Base-by-base conservation (phyloP, 2,329 filamentous ascomycete genomes). In the Penicillium sp. region DNA sequence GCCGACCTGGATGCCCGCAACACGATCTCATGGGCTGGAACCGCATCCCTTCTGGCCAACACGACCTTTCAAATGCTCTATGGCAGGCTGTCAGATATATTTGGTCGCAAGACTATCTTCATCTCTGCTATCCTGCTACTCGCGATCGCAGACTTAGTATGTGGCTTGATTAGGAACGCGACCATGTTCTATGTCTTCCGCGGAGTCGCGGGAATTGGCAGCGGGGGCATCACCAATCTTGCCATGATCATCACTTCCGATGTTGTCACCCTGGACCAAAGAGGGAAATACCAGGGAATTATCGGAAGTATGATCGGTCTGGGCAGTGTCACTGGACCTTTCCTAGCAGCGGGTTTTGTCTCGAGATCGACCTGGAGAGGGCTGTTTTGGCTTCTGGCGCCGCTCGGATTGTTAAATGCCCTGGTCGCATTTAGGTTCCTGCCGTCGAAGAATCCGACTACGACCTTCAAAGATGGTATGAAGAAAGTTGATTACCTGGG, bases 1-100 rank as follows among this genome's bases (percentile, higher is more conserved):
- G 60, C 68, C 42, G 76, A 81, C 52, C 71, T 79, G 36, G 57
- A 75, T 52, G 73, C 72, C 4, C 67, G 65, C 45, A 60, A 67
- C 33, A 66, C 66, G 4, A 83, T 84, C 47, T 88, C 88, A 64
- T 89, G 85, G 86, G 80, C 83, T 12, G 86, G 85, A 1, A 88
- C 85, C 4, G 82, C 82, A 16, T 89, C 87, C 59, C 75, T 89
- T 2, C 76, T 89, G 1, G 81, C 84, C 2, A 83, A 81, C 49
- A 85, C 84, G 0, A 79, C 81, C 13, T 86, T 85, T 56, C 82
- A 84, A 61, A 81, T 85, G 54, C 74, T 87, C 1, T 85, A 85
- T 64, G 83, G 84, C 16, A 76, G 82, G 0, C 60, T 85, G 4
- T 84, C 81, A 0, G 82, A 85, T 63, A 79, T 85, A 1, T 77